Evolutionary conservation across 768 basidiomycete species (phyloP), one percentile per base, ranked within the genome.

Genomic region (Naganishia vaughanmartiniae): DNA sequence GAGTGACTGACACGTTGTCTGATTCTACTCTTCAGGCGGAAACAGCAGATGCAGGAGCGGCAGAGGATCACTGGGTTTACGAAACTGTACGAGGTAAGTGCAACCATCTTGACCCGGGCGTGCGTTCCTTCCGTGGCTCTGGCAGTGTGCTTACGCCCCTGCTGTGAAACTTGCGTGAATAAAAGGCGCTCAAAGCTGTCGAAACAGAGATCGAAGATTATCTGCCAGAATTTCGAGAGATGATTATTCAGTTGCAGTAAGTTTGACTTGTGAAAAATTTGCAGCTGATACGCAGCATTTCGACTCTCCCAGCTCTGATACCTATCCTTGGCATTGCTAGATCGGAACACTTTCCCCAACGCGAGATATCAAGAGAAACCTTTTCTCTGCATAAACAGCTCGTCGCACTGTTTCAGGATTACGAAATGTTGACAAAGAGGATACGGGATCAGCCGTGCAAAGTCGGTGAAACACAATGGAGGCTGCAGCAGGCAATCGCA

Each of bases 121-220:
- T 51, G 48, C 48, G 12, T 19, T 51, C 14, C n/a, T n/a, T 51
- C 5, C 14, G 15, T 12, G 24, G 7, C n/a, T n/a, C 21, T 26
- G 17, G 21, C n/a, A 7, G n/a, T 12, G 48, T 24, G 48, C 4
- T 51, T 51, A 51, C 48, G 24, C 48, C 4, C 4, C n/a, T n/a
- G 5, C n/a, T 26, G 12, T 51, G 6, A 4, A 24, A 15, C 24
- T 51, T 24, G 15, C 70, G 14, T 67, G 33, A 24, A 28, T 42
- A 51, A 9, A 80, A 92, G 86, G 86, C 86, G 0, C 87, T 98
- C 71, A 82, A 91, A 45, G 79, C 76, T 46, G 82, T 96, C 10
- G 93, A 99, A 82, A 85, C 86, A 66, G 93, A 97, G 74, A 93
- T 98, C n/a, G 90, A 92, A 77, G 89, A 89, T 36, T 83, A 87